Conservation (phyloP, 1,284 basidiomycete genomes). For the Wolfiporia cocos region DNA sequence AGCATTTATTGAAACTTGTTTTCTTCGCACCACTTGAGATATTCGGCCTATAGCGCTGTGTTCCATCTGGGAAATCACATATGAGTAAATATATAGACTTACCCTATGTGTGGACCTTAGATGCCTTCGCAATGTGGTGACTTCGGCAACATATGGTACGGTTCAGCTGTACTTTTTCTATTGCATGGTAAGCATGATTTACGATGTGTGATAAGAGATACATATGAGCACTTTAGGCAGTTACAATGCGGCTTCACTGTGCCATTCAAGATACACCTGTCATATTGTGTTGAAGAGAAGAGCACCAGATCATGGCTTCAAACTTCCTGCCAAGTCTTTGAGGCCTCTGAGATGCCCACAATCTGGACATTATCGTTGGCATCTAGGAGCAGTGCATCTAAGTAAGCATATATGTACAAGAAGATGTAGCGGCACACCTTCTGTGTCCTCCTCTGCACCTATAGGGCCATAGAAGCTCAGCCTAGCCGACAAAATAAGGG, state of each 20-base stretch:
- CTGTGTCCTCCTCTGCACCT: too few relatives aligned
- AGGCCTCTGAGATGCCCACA: not conserved
- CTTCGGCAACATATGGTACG: not conserved
- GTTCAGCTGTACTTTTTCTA: not conserved
- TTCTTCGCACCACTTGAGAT: slow-evolving; percentile 1
- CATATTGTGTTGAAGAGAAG: not conserved
- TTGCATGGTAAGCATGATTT: not conserved
- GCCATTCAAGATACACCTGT: not conserved
- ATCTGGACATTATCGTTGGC: not conserved
- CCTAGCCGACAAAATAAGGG: not conserved
- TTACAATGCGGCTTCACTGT: not conserved
- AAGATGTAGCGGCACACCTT: too few relatives aligned
- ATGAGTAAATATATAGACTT: not conserved
- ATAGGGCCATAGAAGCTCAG: too few relatives aligned
- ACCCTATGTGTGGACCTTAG: slow-evolving; percentile 1
- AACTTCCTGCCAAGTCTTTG: not conserved
- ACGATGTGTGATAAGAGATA: not conserved
- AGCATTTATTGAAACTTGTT: slow-evolving; percentile 4
- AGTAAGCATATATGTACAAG: not conserved
- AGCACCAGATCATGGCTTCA: not conserved
- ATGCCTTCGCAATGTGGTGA: slow-evolving; percentile 2
- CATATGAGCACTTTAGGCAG: not conserved
- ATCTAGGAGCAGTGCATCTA: not conserved
- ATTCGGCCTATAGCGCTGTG: not conserved
- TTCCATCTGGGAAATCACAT: not conserved